Percentiles rank a stretch among this genome's conserved stretches.
phyloP scores from a whole-genome alignment of 2,329 filamentous ascomycete genomes.

The Teratosphaeria nubilosa region DNA sequence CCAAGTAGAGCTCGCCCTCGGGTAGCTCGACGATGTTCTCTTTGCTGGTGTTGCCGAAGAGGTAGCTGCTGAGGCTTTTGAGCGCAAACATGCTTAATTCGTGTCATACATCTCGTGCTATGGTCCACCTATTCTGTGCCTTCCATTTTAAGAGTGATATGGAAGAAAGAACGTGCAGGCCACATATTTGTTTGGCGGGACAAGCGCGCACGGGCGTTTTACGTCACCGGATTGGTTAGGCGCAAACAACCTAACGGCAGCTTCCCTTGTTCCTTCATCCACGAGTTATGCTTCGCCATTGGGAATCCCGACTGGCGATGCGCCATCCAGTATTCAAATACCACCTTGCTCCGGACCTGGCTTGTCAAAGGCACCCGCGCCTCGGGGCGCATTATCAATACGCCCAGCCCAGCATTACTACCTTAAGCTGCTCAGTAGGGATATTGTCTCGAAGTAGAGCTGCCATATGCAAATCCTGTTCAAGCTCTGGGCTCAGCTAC shows the following conservation, averaged over 20 bases:
- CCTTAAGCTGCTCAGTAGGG: too few relatives aligned
- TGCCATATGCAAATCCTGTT: too few relatives aligned
- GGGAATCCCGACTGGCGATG: too few relatives aligned
- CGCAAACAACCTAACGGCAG: background rate
- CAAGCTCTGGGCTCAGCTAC: too few relatives aligned
- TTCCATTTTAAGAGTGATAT: background rate
- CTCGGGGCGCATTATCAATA: too few relatives aligned
- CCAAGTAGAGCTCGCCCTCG: slow-evolving; percentile 93
- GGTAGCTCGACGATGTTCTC: slow-evolving; percentile 90
- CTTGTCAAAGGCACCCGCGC: too few relatives aligned
- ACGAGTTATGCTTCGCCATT: background rate
- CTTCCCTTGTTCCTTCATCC: background rate
- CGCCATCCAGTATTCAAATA: too few relatives aligned
- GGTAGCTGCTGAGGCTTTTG: slow-evolving; percentile 52
- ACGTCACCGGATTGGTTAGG: background rate
- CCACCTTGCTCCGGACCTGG: too few relatives aligned
- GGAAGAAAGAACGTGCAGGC: background rate
- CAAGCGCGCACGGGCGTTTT: background rate
- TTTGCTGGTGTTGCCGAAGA: slow-evolving; percentile 81
- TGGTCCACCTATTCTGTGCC: background rate
- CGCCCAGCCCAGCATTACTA: too few relatives aligned
- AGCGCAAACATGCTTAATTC: slow-evolving; percentile 31
- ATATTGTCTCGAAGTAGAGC: too few relatives aligned
- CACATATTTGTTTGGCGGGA: background rate
- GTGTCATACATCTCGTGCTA: slow-evolving; percentile 40